Conservation (phyloP, 305 asterid species). For the Solanum chacoense region DNA sequence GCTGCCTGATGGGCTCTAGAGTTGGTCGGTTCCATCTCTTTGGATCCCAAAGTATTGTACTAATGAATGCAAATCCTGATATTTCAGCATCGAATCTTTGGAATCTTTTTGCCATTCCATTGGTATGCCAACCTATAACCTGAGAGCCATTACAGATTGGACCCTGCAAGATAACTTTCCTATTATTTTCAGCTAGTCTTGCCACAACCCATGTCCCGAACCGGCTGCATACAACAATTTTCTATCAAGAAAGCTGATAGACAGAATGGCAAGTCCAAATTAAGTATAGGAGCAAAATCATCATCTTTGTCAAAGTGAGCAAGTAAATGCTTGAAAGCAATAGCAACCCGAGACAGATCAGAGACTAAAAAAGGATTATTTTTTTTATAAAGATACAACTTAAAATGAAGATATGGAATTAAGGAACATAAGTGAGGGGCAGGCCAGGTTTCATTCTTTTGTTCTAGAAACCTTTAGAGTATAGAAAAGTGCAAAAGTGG, state of each 20-base stretch:
- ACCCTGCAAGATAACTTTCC: conserved; percentile 36
- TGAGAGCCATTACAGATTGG: conserved; percentile 65
- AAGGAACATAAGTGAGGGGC: neutral
- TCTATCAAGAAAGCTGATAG: neutral
- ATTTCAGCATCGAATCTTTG: conserved; percentile 44
- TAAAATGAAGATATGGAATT: neutral
- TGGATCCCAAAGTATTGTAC: conserved; percentile 72
- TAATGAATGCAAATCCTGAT: conserved; percentile 70
- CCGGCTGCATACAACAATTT: conserved; percentile 35
- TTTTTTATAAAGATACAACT: neutral
- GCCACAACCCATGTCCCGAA: conserved; percentile 65
- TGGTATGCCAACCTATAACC: conserved; percentile 64
- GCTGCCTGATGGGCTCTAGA: conserved; percentile 47
- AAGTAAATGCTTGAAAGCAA: neutral
- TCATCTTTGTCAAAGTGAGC: neutral
- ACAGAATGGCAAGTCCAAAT: neutral
- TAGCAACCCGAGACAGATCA: neutral
- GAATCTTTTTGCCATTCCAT: conserved; percentile 11
- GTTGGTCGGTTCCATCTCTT: conserved; percentile 59
- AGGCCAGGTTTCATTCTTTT: neutral
- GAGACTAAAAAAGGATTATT: neutral
- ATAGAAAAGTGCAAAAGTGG: neutral
- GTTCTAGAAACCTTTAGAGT: neutral
- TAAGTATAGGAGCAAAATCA: neutral
- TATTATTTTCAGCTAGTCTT: conserved; percentile 28